A percentile compares a stretch with the other conserved stretches of the same genome.
Conservation (phyloP, 306 rosid species). For the Quercus alba region DNA sequence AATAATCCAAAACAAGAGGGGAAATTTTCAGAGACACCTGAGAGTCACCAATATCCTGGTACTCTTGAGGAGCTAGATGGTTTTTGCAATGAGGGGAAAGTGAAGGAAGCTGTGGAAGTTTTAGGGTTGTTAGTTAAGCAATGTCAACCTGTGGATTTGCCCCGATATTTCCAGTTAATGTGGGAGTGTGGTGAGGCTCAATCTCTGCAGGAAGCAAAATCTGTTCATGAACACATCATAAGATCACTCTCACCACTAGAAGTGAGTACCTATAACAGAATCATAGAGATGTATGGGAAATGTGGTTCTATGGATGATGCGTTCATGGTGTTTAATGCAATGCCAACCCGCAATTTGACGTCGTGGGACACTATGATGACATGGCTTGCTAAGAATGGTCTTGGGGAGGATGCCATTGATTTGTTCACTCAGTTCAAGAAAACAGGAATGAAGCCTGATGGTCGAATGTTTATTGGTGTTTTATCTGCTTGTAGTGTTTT, state of each 20-base stretch:
- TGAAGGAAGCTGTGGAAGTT: constrained; percentile 52
- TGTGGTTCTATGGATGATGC: constrained; percentile 52
- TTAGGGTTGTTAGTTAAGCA: too few species aligned
- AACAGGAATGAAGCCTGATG: constrained; percentile 63
- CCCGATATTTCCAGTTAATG: too few species aligned
- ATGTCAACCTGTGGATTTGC: too few species aligned
- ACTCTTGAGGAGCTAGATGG: constrained; percentile 58
- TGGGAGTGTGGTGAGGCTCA: too few species aligned
- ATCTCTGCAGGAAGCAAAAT: too few species aligned
- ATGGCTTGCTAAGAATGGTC: constrained; percentile 19
- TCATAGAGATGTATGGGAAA: too few species aligned
- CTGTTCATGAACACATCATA: too few species aligned
- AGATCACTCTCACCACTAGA: too few species aligned
- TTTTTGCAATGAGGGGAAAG: constrained; percentile 62
- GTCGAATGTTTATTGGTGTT: constrained; percentile 62
- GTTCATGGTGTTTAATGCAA: constrained; percentile 43
- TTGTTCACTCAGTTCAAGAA: constrained; percentile 62
- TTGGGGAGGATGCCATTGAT: not conserved
- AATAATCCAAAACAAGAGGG: constrained; percentile 27
- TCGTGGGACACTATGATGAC: constrained; percentile 82
- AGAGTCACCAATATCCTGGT: constrained; percentile 8
- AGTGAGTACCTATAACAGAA: too few species aligned
- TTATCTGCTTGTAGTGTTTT: constrained; percentile 52
- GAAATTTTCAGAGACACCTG: constrained; percentile 9
- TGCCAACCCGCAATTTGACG: constrained; percentile 64